Percentiles rank a stretch among this genome's conserved stretches.
These are phyloP conservation scores for Sanguinoderma infundibulare DNA, from an alignment of 1,284 basidiomycete genomes.

Conservation along the genomic window DNA sequence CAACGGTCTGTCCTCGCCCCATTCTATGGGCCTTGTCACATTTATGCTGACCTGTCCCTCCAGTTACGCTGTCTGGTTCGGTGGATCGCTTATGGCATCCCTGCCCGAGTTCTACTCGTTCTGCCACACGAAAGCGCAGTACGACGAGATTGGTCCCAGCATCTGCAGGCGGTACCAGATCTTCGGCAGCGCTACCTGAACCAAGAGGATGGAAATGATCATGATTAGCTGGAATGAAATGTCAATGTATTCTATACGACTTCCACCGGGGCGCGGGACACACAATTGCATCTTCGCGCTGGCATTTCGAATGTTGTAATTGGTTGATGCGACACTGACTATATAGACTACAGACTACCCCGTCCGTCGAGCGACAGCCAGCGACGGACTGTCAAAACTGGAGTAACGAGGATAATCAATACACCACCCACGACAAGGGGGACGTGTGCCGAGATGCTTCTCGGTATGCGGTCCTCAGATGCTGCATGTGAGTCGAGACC, in stretches of 20 bases:
- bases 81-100: constrained; percentile 92
- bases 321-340: too few species aligned
- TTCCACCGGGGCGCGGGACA: neutral
- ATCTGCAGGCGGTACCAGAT: constrained; percentile 96
- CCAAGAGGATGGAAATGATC: constrained; percentile 15
- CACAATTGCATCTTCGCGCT: neutral
- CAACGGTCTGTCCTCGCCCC: constrained; percentile 68
- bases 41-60: neutral
- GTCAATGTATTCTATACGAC: constrained; percentile 25
- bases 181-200: constrained; percentile 86
- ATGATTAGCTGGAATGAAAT: constrained; percentile 17
- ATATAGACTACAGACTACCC: too few species aligned
- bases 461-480: too few species aligned
- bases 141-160: constrained; percentile 96
- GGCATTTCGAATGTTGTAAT: neutral
- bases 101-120: constrained; percentile 97
- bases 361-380: too few species aligned
- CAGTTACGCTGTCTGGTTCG: constrained; percentile 98
- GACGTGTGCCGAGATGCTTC: too few species aligned
- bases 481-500: too few species aligned
- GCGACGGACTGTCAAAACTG: too few species aligned
- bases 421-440: too few species aligned
- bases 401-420: too few species aligned
- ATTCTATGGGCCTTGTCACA: neutral
- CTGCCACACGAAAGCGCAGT: constrained; percentile 96